Percentiles rank a stretch among this genome's conserved stretches.
These are phyloP conservation scores for Athelia psychrophila DNA, from an alignment of 1,284 basidiomycete species.

Conservation along the genomic window DNA sequence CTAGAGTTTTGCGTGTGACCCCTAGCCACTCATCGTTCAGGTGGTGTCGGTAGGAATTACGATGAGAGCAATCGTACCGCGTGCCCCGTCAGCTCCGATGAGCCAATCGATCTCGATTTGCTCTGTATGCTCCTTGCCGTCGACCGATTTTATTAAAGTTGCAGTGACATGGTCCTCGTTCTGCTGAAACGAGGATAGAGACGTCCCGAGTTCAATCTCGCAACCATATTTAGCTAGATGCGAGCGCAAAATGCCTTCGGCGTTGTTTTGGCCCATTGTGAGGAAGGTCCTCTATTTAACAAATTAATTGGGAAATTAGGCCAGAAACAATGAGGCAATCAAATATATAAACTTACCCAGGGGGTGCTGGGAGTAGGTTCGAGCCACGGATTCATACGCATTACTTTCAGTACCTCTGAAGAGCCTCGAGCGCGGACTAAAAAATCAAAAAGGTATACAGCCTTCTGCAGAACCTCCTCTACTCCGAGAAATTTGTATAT, in stretches of 20 bases:
- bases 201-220: conserved; percentile 34
- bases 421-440: too few relatives aligned
- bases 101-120: conserved; percentile 30
- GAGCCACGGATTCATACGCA: not conserved
- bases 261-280: conserved; percentile 34
- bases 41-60: not conserved
- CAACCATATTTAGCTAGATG: conserved; percentile 26
- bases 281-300: conserved; percentile 30
- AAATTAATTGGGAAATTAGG: too few relatives aligned
- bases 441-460: not conserved
- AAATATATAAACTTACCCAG: not conserved
- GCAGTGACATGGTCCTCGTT: conserved; percentile 27
- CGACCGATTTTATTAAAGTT: conserved; percentile 22
- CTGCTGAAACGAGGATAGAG: conserved; percentile 35
- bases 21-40: conserved; percentile 9
- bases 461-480: conserved; percentile 15
- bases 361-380: conserved; percentile 3
- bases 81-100: conserved; percentile 40
- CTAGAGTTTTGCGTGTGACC: conserved; percentile 38
- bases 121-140: conserved; percentile 18
- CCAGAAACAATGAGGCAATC: not conserved
- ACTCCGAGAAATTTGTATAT: conserved; percentile 23
- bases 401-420: conserved; percentile 1
- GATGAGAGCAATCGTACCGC: not conserved
- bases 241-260: conserved; percentile 33